Evolutionary conservation across 2,329 filamentous ascomycete genomes (phyloP).

Genomic region (Venturia oleaginea): DNA sequence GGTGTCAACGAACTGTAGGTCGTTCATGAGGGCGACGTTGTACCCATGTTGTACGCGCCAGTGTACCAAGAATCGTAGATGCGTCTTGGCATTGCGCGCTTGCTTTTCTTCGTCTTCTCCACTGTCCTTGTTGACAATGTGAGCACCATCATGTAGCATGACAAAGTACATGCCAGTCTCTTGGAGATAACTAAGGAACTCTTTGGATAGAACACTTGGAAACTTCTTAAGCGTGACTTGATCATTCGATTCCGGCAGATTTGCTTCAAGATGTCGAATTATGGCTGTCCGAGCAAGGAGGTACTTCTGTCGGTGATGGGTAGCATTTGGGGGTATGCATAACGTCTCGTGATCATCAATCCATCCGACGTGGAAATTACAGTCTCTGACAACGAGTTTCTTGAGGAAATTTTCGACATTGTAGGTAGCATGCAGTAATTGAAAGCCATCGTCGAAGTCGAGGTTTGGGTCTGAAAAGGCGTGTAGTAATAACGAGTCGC

Average conservation of each 20-base stretch:
- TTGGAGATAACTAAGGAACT: slow-evolving; percentile 48
- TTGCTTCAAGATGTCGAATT: slow-evolving; percentile 51
- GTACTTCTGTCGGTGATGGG: slow-evolving; percentile 41
- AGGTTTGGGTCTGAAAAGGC: slow-evolving; percentile 53
- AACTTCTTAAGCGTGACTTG: slow-evolving; percentile 40
- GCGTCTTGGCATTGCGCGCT: slow-evolving; percentile 16
- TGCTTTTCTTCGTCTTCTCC: slow-evolving; percentile 1
- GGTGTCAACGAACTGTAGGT: slow-evolving; percentile 53
- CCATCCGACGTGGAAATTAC: slow-evolving; percentile 63
- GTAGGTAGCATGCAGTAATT: slow-evolving; percentile 62
- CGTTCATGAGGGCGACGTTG: slow-evolving; percentile 56
- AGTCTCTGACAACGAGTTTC: slow-evolving; percentile 52
- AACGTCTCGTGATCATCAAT: slow-evolving; percentile 49
- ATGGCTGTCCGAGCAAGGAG: slow-evolving; percentile 53
- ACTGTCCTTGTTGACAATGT: neutral
- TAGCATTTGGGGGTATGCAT: slow-evolving; percentile 42
- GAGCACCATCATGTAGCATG: slow-evolving; percentile 35
- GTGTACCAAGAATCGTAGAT: slow-evolving; percentile 43
- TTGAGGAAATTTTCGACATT: slow-evolving; percentile 57
- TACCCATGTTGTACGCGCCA: slow-evolving; percentile 47
- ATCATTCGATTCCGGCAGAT: slow-evolving; percentile 31
- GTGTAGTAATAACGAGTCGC: slow-evolving; percentile 60
- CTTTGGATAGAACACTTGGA: slow-evolving; percentile 35
- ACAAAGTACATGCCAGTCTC: slow-evolving; percentile 54
- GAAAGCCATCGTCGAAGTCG: slow-evolving; percentile 58